These are phyloP conservation scores for Pseudogymnoascus sp. DNA, from an alignment of 2,329 filamentous ascomycete species.

Conservation along the genomic window DNA sequence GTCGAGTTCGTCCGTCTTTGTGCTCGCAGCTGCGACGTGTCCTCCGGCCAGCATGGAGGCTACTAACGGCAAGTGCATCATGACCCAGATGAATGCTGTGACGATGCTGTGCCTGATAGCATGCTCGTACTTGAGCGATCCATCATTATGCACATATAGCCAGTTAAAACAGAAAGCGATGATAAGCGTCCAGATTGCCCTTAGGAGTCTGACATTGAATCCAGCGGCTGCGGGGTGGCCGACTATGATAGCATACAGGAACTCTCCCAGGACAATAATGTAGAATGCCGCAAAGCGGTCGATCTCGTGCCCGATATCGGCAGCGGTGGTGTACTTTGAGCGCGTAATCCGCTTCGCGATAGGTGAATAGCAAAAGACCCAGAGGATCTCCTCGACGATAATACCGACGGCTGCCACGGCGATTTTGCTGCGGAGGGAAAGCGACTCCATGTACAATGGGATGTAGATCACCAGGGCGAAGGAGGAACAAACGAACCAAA, in stretches of 20 bases:
- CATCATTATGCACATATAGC: conserved; percentile 41
- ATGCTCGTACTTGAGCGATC: conserved; percentile 35
- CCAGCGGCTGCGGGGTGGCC: conserved; percentile 38
- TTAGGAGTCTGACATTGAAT: conserved; percentile 34
- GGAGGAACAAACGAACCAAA: conserved; percentile 35
- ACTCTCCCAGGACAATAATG: conserved; percentile 44
- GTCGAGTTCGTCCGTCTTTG: conserved; percentile 31
- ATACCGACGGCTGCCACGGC: conserved; percentile 36
- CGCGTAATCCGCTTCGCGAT: conserved; percentile 35
- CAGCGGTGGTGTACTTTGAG: conserved; percentile 38
- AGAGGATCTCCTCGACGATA: conserved; percentile 34
- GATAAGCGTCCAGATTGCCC: conserved; percentile 40
- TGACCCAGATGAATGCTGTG: conserved; percentile 38
- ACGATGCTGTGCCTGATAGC: conserved; percentile 33
- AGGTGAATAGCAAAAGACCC: conserved; percentile 37
- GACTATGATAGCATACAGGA: conserved; percentile 40
- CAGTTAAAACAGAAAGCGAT: conserved; percentile 44
- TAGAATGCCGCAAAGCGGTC: conserved; percentile 43
- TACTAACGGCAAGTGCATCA: conserved; percentile 37
- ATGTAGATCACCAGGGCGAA: conserved; percentile 34
- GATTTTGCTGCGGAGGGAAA: conserved; percentile 35
- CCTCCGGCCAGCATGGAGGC: conserved; percentile 40
- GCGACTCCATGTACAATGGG: conserved; percentile 35
- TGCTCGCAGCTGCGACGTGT: conserved; percentile 36
- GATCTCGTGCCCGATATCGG: conserved; percentile 41